Conservation (phyloP, 23 red algal species). For the Gracilaria domingensis region DNA sequence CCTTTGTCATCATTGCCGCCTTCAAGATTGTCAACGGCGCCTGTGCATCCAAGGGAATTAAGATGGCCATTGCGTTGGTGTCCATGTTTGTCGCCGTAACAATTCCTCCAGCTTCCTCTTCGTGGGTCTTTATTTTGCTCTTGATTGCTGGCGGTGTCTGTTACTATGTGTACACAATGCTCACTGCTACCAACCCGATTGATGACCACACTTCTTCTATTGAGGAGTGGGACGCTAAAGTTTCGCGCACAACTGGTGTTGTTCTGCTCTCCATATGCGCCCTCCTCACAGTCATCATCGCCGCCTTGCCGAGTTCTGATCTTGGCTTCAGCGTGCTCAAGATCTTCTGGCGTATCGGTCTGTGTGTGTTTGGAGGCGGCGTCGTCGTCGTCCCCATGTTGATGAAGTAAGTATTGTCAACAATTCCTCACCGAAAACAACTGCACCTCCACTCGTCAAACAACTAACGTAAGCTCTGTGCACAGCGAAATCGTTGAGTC, state of each 20-base stretch:
- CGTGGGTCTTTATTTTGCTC: conserved; percentile 68
- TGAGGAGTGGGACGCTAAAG: conserved; percentile 40
- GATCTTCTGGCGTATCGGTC: conserved; percentile 81
- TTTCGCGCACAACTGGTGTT: conserved; percentile 43
- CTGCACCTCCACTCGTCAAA: too few relatives aligned
- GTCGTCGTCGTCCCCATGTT: conserved; percentile 81
- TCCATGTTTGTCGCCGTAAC: conserved; percentile 55
- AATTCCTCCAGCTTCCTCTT: conserved; percentile 39
- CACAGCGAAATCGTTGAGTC: conserved; percentile 54
- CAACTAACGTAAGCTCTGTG: not conserved
- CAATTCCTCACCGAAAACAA: too few relatives aligned
- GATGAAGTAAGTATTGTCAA: conserved; percentile 52
- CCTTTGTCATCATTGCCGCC: conserved; percentile 68
- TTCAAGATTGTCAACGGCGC: conserved; percentile 33
- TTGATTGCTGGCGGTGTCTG: conserved; percentile 34
- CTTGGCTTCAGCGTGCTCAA: conserved; percentile 40
- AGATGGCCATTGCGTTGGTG: conserved; percentile 45
- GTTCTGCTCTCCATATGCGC: conserved; percentile 41
- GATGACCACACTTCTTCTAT: not conserved
- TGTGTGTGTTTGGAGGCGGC: conserved; percentile 80
- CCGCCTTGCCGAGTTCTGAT: conserved; percentile 16
- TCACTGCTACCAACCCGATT: not conserved
- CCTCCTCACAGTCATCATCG: conserved; percentile 28
- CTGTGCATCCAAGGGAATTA: conserved; percentile 4
- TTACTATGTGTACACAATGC: conserved; percentile 12